Base-by-base conservation (phyloP, 768 basidiomycete genomes). In the Boletus rubroflammeus region DNA sequence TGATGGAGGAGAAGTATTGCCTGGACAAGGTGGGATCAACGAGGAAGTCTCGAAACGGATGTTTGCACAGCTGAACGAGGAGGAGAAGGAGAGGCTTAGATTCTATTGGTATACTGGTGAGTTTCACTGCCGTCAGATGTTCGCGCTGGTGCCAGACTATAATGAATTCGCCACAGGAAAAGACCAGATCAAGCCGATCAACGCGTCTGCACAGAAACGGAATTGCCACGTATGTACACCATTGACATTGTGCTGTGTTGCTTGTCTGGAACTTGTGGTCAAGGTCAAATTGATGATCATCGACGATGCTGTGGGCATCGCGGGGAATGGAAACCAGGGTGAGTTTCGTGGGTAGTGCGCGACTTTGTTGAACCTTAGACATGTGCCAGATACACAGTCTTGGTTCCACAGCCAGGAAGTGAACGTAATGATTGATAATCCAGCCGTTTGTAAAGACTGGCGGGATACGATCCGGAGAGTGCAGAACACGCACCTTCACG, bases 391-490 rank as follows among this genome's bases (percentile, higher is more conserved):
- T 55, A 79, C 82, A 7, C 86, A 88, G 61, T 80, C 78, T 5
- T 88, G 85, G 85, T 86, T 77, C 72, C 87, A 89, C 67, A 82
- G 81, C 40, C 82, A 85, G 55, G 87, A 89, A 61, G 75, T 82
- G 59, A 88, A 89, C 64, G 70, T 85, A 53, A 78, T 86, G 75
- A 72, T 85, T 42, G 83, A 85, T 65, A 78, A 75, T 23, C 67
- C 73, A n/a, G 68, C 73, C 36, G 71, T 84, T 48, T 79, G 81
- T 46, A 60, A 67, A 35, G 82, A 81, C 52, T 83, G 84, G 82
- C 77, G 78, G 68, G 76, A 79, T 44, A 77, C 74, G 9, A 66
- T 82, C n/a, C 57, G 72, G 26, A 70, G 75, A 29, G 81, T 80
- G 62, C 80, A 82, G 70, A 84, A 82, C 59, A 84, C 84, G 13